Percentiles rank a stretch among this genome's conserved stretches.
Conservation (phyloP, 2,329 filamentous ascomycete genomes). For the Colletotrichum lentis region DNA sequence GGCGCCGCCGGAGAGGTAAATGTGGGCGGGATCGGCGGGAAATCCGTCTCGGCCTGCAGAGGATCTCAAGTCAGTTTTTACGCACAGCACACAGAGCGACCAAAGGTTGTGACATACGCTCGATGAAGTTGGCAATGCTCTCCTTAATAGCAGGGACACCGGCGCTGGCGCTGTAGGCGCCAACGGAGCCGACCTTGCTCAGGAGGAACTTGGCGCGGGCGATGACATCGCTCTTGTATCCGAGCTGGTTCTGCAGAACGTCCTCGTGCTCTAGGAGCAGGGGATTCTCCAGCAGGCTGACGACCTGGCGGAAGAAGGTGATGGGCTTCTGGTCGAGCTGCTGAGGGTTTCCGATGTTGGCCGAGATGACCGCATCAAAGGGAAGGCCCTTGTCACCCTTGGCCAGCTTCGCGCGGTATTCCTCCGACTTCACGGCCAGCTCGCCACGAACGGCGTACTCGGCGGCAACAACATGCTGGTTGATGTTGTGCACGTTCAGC, state of each 20-base stretch:
- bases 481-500: conserved; percentile 87
- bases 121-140: conserved; percentile 91
- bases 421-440: conserved; percentile 90
- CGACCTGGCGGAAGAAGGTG: conserved; percentile 97
- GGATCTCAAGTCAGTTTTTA: conserved; percentile 38
- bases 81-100: conserved; percentile 4
- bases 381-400: conserved; percentile 71
- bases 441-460: conserved; percentile 98
- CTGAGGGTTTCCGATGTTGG: conserved; percentile 99
- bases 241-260: conserved; percentile 76
- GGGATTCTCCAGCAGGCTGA: conserved; percentile 92
- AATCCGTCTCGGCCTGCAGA: conserved; percentile 81
- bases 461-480: conserved; percentile 83
- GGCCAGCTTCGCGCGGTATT: conserved; percentile 79
- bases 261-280: conserved; percentile 82
- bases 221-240: conserved; percentile 90
- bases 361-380: conserved; percentile 90
- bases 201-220: conserved; percentile 83
- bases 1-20: conserved; percentile 92
- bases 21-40: conserved; percentile 78
- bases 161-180: conserved; percentile 94
- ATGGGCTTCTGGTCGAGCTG: conserved; percentile 99
- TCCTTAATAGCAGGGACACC: conserved; percentile 87
- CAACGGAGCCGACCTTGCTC: conserved; percentile 86
- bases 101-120: conserved; percentile 64